These are phyloP conservation scores for Vitis cinerea DNA, from an alignment of 164 flowering plant genomes.

Conservation along the genomic window DNA sequence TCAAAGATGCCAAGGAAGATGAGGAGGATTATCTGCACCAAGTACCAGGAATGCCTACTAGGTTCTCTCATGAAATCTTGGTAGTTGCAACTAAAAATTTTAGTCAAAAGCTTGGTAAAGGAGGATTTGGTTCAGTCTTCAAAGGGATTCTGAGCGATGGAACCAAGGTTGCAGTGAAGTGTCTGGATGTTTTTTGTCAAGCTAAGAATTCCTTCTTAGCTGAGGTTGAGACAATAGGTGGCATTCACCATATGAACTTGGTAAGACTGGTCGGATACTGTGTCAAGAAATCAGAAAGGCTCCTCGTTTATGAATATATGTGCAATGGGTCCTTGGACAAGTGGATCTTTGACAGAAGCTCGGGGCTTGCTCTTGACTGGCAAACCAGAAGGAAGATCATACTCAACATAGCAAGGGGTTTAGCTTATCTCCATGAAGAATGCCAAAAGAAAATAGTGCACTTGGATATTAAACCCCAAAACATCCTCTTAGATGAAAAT, in stretches of 20 bases:
- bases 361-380: background rate
- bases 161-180: conserved; percentile 13
- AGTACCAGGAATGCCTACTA: background rate
- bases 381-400: background rate
- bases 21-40: too few relatives aligned
- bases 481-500: too few relatives aligned
- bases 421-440: too few relatives aligned
- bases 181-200: background rate
- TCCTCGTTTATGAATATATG: conserved; percentile 21
- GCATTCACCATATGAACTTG: conserved; percentile 4
- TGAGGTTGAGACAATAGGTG: conserved; percentile 5
- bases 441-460: too few relatives aligned
- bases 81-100: conserved; percentile 9
- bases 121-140: conserved; percentile 16
- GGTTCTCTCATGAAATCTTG: conserved; percentile 9
- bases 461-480: too few relatives aligned
- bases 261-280: conserved; percentile 33
- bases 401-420: too few relatives aligned
- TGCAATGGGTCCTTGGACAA: conserved; percentile 3
- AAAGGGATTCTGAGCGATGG: conserved; percentile 4
- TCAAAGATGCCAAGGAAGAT: too few relatives aligned
- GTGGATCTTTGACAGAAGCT: background rate
- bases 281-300: conserved; percentile 30
- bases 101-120: conserved; percentile 11
- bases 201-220: conserved; percentile 7